Percentiles rank a stretch among this genome's conserved stretches.
Conservation (phyloP, 2,329 filamentous ascomycete species). For the Cordyceps pruinosa region DNA sequence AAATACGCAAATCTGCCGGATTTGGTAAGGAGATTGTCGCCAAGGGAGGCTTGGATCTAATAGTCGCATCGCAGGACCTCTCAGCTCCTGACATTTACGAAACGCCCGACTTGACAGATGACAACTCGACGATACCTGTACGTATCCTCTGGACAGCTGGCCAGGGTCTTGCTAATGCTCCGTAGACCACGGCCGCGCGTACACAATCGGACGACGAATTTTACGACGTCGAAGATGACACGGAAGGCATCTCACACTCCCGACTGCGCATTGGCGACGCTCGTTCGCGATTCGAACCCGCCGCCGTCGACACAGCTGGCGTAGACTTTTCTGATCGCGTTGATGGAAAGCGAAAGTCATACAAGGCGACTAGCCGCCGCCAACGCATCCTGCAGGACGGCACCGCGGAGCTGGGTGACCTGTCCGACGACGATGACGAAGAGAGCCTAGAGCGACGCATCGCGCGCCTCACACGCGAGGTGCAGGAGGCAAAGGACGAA, state of each 20-base stretch:
- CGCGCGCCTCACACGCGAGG: constrained; percentile 73
- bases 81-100: constrained; percentile 93
- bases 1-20: constrained; percentile 80
- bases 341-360: constrained; percentile 73
- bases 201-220: constrained; percentile 57
- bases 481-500: constrained; percentile 64
- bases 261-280: constrained; percentile 72
- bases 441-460: constrained; percentile 74
- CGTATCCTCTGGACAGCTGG: constrained; percentile 23
- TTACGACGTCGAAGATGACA: constrained; percentile 55
- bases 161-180: constrained; percentile 19
- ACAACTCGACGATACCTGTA: constrained; percentile 78
- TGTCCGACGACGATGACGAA: constrained; percentile 66
- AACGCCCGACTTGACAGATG: constrained; percentile 86
- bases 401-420: constrained; percentile 62
- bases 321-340: constrained; percentile 90
- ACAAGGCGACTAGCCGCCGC: constrained; percentile 65
- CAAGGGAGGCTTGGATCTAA: constrained; percentile 19
- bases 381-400: constrained; percentile 57
- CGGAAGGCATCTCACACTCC: constrained; percentile 65
- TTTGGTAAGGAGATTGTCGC: constrained; percentile 45
- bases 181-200: constrained; percentile 47
- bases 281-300: constrained; percentile 68
- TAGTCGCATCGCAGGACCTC: constrained; percentile 54
- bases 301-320: constrained; percentile 66